phyloP scores from a whole-genome alignment of 1,139 yeast species.

The Lodderomyces parapsilosis region DNA sequence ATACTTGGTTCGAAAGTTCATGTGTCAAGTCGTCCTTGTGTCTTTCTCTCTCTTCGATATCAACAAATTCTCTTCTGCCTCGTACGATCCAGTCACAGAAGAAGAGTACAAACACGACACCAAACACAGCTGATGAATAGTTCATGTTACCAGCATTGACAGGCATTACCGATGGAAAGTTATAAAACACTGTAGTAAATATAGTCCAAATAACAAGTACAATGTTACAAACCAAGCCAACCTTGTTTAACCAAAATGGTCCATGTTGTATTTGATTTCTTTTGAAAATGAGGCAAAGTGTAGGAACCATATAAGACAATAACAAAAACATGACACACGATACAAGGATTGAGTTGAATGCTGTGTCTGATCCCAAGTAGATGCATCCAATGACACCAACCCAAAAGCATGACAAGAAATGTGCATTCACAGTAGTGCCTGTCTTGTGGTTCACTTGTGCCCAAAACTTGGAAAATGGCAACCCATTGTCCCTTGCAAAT shows the following conservation, averaged over 20 bases:
- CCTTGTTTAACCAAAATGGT: slow-evolving; percentile 50
- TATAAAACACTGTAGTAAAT: slow-evolving; percentile 41
- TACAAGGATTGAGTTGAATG: slow-evolving; percentile 39
- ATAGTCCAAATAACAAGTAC: slow-evolving; percentile 39
- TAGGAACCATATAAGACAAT: slow-evolving; percentile 36
- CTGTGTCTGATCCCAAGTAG: slow-evolving; percentile 43
- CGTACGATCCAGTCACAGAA: slow-evolving; percentile 38
- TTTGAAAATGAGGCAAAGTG: slow-evolving; percentile 31
- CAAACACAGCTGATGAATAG: slow-evolving; percentile 43
- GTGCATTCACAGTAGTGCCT: slow-evolving; percentile 39
- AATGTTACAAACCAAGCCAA: slow-evolving; percentile 18
- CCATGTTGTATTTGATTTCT: slow-evolving; percentile 37
- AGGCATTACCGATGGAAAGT: slow-evolving; percentile 47
- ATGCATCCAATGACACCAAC: slow-evolving; percentile 38
- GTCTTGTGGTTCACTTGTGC: slow-evolving; percentile 27
- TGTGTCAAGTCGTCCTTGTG: slow-evolving; percentile 25
- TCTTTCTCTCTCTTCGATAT: slow-evolving; percentile 24
- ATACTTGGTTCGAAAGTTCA: slow-evolving; percentile 27
- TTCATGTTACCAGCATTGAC: slow-evolving; percentile 47
- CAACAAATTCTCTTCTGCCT: slow-evolving; percentile 33
- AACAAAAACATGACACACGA: slow-evolving; percentile 38
- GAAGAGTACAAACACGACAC: slow-evolving; percentile 29
- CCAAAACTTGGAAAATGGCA: slow-evolving; percentile 39
- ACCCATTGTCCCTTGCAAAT: slow-evolving; percentile 63
- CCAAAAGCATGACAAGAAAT: slow-evolving; percentile 35